phyloP scores from a whole-genome alignment of 2,329 filamentous ascomycete species.

The Incumbomyces delicatus region DNA sequence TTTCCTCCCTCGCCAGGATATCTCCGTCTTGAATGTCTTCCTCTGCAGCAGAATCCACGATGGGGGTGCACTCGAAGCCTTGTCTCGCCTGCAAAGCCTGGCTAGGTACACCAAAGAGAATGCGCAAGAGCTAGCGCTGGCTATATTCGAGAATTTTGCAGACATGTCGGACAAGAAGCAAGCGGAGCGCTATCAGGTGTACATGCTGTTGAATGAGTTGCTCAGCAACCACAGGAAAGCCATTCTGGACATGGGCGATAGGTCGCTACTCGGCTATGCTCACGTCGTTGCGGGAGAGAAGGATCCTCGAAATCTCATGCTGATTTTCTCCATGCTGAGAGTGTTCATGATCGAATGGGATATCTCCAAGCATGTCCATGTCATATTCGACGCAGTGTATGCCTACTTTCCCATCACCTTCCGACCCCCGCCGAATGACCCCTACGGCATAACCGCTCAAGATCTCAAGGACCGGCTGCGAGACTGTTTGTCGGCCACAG shows the following conservation, averaged over 20 bases:
- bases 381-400: constrained; percentile 58
- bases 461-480: constrained; percentile 55
- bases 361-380: constrained; percentile 49
- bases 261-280: constrained; percentile 52
- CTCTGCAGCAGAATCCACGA: constrained; percentile 55
- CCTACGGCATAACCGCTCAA: constrained; percentile 59
- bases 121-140: constrained; percentile 43
- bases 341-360: constrained; percentile 61
- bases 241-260: constrained; percentile 45
- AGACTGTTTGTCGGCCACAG: constrained; percentile 54
- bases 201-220: constrained; percentile 51
- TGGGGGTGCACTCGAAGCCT: constrained; percentile 49
- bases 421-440: constrained; percentile 58
- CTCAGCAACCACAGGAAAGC: constrained; percentile 52
- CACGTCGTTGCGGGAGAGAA: constrained; percentile 60
- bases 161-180: constrained; percentile 53
- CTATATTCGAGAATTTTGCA: constrained; percentile 44
- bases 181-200: constrained; percentile 54
- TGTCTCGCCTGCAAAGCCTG: constrained; percentile 49
- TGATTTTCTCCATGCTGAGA: constrained; percentile 57
- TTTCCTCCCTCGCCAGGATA: constrained; percentile 51
- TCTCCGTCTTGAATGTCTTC: constrained; percentile 54
- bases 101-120: constrained; percentile 52
- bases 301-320: constrained; percentile 60
- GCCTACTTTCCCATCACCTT: constrained; percentile 67